A percentile compares a stretch with the other conserved stretches of the same genome.
phyloP scores from a whole-genome alignment of 2,329 filamentous ascomycete species.

The Mycosphaerella sp. region DNA sequence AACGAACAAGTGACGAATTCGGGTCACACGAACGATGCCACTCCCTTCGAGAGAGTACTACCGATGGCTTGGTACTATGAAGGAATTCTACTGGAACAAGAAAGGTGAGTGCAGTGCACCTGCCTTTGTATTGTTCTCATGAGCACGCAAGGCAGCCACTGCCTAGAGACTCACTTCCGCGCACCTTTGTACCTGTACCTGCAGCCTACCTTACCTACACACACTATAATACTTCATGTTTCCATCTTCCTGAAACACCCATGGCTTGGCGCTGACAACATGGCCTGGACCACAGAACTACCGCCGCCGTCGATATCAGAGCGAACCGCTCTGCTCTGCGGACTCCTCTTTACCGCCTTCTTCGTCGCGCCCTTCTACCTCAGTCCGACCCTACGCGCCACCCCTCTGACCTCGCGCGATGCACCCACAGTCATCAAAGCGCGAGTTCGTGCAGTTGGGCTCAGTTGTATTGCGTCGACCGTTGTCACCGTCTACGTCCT shows the following conservation, averaged over 20 bases:
- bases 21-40: no score
- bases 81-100: no score
- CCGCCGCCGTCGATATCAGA: constrained; percentile 22
- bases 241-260: not conserved
- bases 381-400: constrained; percentile 70
- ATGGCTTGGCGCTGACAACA: constrained; percentile 4
- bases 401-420: constrained; percentile 72
- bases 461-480: constrained; percentile 66
- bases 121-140: no score
- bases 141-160: no score
- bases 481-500: constrained; percentile 62
- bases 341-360: constrained; percentile 69
- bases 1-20: not conserved
- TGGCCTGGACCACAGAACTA: constrained; percentile 13
- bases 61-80: no score
- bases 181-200: no score
- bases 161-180: no score
- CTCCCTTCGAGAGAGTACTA: no score
- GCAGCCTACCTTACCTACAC: no score
- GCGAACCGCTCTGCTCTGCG: constrained; percentile 28
- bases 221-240: no score
- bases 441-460: constrained; percentile 70
- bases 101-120: no score
- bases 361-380: constrained; percentile 92
- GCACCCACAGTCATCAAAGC: constrained; percentile 83